These are phyloP conservation scores for Pseudozyma thailandica DNA, from an alignment of 1,284 basidiomycete species.

Conservation along the genomic window DNA sequence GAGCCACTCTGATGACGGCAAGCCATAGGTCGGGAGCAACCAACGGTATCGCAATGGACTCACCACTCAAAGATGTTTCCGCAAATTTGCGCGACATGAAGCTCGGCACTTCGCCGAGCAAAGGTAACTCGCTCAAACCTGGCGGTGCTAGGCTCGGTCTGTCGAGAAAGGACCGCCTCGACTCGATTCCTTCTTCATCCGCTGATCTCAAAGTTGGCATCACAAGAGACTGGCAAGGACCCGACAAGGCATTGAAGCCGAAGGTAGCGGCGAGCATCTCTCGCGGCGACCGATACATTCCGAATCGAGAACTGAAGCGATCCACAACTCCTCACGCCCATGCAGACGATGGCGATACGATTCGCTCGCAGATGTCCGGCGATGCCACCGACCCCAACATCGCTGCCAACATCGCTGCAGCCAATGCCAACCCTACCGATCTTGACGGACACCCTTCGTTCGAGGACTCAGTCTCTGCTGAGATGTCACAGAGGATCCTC, in stretches of 20 bases:
- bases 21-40: background rate
- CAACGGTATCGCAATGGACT: slow-evolving; percentile 31
- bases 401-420: slow-evolving; percentile 51
- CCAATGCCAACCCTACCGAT: slow-evolving; percentile 55
- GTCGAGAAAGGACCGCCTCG: slow-evolving; percentile 49
- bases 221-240: slow-evolving; percentile 59
- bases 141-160: slow-evolving; percentile 20
- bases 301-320: slow-evolving; percentile 59
- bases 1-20: background rate
- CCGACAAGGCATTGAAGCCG: slow-evolving; percentile 44
- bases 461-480: slow-evolving; percentile 64
- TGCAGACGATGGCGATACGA: slow-evolving; percentile 55
- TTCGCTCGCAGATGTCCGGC: slow-evolving; percentile 37
- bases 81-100: slow-evolving; percentile 51
- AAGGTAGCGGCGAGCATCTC: slow-evolving; percentile 47
- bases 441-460: slow-evolving; percentile 49
- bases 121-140: slow-evolving; percentile 28
- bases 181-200: slow-evolving; percentile 29
- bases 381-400: slow-evolving; percentile 46
- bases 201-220: slow-evolving; percentile 50
- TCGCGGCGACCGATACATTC: slow-evolving; percentile 65
- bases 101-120: slow-evolving; percentile 40
- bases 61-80: slow-evolving; percentile 53
- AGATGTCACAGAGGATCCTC: slow-evolving; percentile 69
- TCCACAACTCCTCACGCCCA: slow-evolving; percentile 35